Evolutionary conservation across 805 yeast species (phyloP).

Genomic region (Metschnikowia gelsemii): DNA sequence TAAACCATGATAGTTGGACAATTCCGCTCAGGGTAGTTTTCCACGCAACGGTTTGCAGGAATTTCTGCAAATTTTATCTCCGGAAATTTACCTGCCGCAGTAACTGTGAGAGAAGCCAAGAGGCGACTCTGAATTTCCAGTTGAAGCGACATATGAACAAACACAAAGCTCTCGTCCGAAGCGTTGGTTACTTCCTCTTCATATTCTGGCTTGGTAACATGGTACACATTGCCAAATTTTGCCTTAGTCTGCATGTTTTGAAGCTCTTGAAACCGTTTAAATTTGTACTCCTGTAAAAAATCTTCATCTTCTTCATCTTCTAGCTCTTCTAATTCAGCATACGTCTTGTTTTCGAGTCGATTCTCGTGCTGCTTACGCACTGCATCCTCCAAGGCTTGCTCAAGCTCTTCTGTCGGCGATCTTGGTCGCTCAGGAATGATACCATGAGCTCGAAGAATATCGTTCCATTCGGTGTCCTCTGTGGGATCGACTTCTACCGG

Average conservation of each 20-base stretch:
- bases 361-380: constrained; percentile 76
- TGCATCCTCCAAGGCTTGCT: constrained; percentile 85
- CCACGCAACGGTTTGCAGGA: constrained; percentile 87
- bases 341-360: constrained; percentile 69
- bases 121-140: constrained; percentile 73
- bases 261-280: constrained; percentile 74
- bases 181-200: constrained; percentile 82
- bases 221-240: constrained; percentile 72
- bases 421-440: constrained; percentile 90
- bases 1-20: constrained; percentile 90
- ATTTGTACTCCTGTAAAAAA: constrained; percentile 73
- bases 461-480: constrained; percentile 99
- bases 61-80: constrained; percentile 92
- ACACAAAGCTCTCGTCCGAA: constrained; percentile 59
- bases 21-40: constrained; percentile 83
- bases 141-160: constrained; percentile 73
- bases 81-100: constrained; percentile 63
- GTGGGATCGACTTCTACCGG: constrained; percentile 89
- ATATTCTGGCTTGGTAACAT: constrained; percentile 86
- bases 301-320: constrained; percentile 96
- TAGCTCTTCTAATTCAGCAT: constrained; percentile 80
- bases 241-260: constrained; percentile 54
- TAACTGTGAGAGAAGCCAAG: constrained; percentile 54
- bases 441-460: constrained; percentile 84
- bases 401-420: constrained; percentile 82